Conservation (phyloP, 2,329 filamentous ascomycete species). For the Bipolaris bicolor region DNA sequence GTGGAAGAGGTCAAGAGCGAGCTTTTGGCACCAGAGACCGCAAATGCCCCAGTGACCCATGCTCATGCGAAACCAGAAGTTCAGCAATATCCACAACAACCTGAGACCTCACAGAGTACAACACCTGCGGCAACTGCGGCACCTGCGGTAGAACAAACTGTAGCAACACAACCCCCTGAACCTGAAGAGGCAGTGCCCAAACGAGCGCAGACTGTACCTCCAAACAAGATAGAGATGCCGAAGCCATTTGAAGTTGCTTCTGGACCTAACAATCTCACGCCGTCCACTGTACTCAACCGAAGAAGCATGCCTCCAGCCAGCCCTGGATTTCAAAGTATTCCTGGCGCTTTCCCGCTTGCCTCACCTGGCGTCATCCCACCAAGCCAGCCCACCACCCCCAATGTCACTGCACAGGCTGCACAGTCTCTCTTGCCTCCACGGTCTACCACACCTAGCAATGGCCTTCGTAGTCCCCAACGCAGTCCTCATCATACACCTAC, state of each 20-base stretch:
- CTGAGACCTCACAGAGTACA: slow-evolving; percentile 6
- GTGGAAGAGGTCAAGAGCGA: slow-evolving; percentile 37
- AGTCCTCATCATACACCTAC: slow-evolving; percentile 39
- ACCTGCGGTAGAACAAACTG: slow-evolving; percentile 11
- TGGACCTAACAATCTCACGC: not conserved
- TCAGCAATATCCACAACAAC: slow-evolving; percentile 5
- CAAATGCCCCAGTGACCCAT: slow-evolving; percentile 16
- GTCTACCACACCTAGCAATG: slow-evolving; percentile 18
- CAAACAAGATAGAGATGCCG: slow-evolving; percentile 35
- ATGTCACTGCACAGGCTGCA: slow-evolving; percentile 24
- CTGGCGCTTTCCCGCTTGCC: slow-evolving; percentile 69
- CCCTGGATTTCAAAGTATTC: slow-evolving; percentile 34
- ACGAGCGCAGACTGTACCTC: slow-evolving; percentile 30
- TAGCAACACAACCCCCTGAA: slow-evolving; percentile 15
- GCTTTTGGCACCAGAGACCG: slow-evolving; percentile 24
- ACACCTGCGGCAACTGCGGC: slow-evolving; percentile 10
- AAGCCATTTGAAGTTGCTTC: slow-evolving; percentile 20
- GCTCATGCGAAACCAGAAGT: slow-evolving; percentile 17
- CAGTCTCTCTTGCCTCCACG: slow-evolving; percentile 30
- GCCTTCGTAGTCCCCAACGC: slow-evolving; percentile 18
- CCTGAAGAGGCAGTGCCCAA: slow-evolving; percentile 19
- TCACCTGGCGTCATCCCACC: slow-evolving; percentile 51
- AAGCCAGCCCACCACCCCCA: slow-evolving; percentile 48
- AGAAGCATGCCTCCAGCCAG: slow-evolving; percentile 34
- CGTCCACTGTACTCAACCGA: slow-evolving; percentile 21